Evolutionary conservation across 2,329 filamentous ascomycete species (phyloP).

Genomic region (Phaeosphaeriaceae sp.): DNA sequence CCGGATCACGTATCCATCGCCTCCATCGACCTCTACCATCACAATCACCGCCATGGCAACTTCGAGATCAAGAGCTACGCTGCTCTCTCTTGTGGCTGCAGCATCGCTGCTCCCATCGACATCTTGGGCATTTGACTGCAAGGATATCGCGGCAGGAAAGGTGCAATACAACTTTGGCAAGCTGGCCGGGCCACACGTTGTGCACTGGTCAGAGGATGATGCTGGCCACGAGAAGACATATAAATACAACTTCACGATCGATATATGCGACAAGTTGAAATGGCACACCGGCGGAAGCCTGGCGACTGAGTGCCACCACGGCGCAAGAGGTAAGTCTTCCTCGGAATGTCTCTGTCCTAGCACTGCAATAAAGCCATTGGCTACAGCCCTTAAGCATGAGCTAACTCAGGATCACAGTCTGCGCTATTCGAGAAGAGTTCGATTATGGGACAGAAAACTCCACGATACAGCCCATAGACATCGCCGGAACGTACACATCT

Average conservation of each 20-base stretch:
- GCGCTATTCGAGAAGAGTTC: constrained; percentile 71
- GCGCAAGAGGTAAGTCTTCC: constrained; percentile 66
- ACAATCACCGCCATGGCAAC: constrained; percentile 36
- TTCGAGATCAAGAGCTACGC: constrained; percentile 25
- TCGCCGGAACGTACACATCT: constrained; percentile 74
- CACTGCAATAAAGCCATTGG: too few relatives aligned
- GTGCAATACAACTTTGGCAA: constrained; percentile 69
- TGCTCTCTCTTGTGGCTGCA: constrained; percentile 33
- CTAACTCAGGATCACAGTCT: constrained; percentile 61
- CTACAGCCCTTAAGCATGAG: neutral
- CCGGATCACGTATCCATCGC: constrained; percentile 8
- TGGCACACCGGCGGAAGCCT: constrained; percentile 60
- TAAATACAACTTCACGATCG: constrained; percentile 83
- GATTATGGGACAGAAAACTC: constrained; percentile 57
- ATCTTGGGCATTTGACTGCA: constrained; percentile 63
- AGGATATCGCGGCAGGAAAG: constrained; percentile 64
- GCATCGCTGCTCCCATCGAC: constrained; percentile 34
- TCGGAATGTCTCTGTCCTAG: constrained; percentile 15
- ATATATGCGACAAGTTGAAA: constrained; percentile 74
- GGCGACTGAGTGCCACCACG: constrained; percentile 69
- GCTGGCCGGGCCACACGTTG: constrained; percentile 72
- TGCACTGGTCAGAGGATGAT: constrained; percentile 61
- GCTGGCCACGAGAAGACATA: constrained; percentile 58
- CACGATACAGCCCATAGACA: constrained; percentile 68
- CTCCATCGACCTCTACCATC: constrained; percentile 10